Conservation (phyloP, 75 land plant genomes). For the Cupressus sempervirens region DNA sequence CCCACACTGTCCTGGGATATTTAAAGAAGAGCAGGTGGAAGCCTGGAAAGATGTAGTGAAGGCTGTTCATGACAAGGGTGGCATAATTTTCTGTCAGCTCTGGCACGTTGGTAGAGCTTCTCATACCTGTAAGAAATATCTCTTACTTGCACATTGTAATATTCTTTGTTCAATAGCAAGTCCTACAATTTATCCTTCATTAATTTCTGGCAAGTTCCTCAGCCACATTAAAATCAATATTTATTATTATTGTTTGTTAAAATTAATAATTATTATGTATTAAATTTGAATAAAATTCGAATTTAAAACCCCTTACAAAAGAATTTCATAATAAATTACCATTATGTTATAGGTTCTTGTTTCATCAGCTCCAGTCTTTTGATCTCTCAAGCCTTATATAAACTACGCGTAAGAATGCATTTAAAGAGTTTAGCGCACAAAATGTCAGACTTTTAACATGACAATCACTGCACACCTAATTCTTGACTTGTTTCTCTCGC, state of each 20-base stretch:
- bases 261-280: too few relatives aligned
- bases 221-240: too few relatives aligned
- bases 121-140: conserved; percentile 34
- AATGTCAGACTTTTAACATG: neutral
- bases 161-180: neutral
- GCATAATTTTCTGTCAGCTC: conserved; percentile 67
- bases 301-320: too few relatives aligned
- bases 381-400: conserved; percentile 24
- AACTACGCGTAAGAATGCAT: conserved; percentile 18
- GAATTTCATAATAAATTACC: too few relatives aligned
- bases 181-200: neutral
- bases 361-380: neutral
- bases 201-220: neutral
- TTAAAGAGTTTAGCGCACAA: too few relatives aligned
- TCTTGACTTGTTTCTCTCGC: neutral
- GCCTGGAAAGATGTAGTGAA: conserved; percentile 73
- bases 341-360: too few relatives aligned
- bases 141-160: neutral
- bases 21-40: conserved; percentile 54
- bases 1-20: conserved; percentile 71
- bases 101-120: conserved; percentile 84
- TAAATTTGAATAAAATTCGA: too few relatives aligned
- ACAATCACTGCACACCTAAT: neutral
- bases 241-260: too few relatives aligned
- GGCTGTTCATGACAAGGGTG: conserved; percentile 70